Base-by-base conservation (phyloP, 2,329 filamentous ascomycete species). In the Xylaria sp. region DNA sequence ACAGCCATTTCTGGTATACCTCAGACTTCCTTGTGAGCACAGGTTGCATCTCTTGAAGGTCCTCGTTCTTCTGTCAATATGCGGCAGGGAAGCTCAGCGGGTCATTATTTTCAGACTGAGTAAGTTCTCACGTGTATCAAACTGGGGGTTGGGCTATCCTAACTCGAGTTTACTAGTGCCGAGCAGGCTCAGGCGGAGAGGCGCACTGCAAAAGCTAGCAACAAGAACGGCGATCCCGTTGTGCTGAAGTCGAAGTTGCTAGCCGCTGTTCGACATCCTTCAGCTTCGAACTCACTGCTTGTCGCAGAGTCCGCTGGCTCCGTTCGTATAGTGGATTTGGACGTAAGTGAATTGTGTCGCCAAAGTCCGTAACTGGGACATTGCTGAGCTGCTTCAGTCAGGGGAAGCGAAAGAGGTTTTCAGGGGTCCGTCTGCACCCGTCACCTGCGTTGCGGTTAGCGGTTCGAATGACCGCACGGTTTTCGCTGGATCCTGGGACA, bases 401-500 rank as follows among this genome's bases (percentile, higher is more conserved):
- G 80, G 78, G 71, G 80, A 83, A 64, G 79, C 79, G 25, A 83
- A 80, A 62, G 78, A 82, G 15, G 80, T 85, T 3, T 97, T 92
- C 77, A 88, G 88, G 76, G 94, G 94, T 1, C 93, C 94, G 20
- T 87, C 86, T 55, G 91, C 93, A 3, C 96, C 96, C 1, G 84
- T 97, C 10, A 95, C 93, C 10, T 92, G 91, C 73, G 81, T 97
- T 33, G 89, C 92, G 18, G 84, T 93, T 43, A 90, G 88, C 54
- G 86, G 89, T 15, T 79, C 83, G 3, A 82, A 82, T 31, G 85
- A 84, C 68, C 81, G 79, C 60, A 91, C 86, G 1, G 78, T 98
- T 12, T 98, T 94, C 79, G 94, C 94, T 28, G 95, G 94, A 41
- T 96, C 91, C 68, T 99, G 96, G 96, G 95, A 99, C 82, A 97